Percentiles rank a stretch among this genome's conserved stretches.
phyloP scores from a whole-genome alignment of 2,329 filamentous ascomycete species.

The Talaromyces sp. region DNA sequence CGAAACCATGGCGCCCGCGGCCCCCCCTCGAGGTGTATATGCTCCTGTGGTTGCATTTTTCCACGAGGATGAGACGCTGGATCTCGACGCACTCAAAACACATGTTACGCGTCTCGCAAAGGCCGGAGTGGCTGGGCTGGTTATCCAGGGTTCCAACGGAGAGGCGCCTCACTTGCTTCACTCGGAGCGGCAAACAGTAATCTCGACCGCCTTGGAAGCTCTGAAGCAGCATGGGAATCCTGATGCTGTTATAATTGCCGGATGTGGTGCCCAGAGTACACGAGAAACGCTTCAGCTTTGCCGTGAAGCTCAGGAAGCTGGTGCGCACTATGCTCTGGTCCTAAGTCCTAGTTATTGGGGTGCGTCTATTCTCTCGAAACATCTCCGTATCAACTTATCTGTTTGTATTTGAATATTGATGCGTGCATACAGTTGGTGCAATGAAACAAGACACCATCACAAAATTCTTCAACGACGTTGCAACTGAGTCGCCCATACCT shows the following conservation, averaged over 20 bases:
- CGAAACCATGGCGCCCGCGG: neutral
- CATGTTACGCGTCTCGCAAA: slow-evolving; percentile 43
- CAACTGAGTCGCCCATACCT: slow-evolving; percentile 42
- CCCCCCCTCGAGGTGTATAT: slow-evolving; percentile 31
- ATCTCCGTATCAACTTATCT: neutral
- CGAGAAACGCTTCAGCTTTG: slow-evolving; percentile 59
- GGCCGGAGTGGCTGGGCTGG: slow-evolving; percentile 38
- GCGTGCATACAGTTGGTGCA: neutral
- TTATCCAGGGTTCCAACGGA: slow-evolving; percentile 45
- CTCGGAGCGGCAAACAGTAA: slow-evolving; percentile 47
- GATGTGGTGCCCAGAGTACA: slow-evolving; percentile 64
- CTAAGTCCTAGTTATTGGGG: slow-evolving; percentile 56
- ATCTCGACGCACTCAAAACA: slow-evolving; percentile 34
- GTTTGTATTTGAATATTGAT: neutral
- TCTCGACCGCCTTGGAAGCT: slow-evolving; percentile 39
- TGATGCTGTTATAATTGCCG: slow-evolving; percentile 54
- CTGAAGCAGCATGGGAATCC: slow-evolving; percentile 19
- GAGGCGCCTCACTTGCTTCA: slow-evolving; percentile 47
- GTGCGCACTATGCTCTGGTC: slow-evolving; percentile 52
- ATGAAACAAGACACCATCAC: neutral
- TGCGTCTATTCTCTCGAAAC: slow-evolving; percentile 39
- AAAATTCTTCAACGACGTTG: slow-evolving; percentile 24
- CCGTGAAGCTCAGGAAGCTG: slow-evolving; percentile 26
- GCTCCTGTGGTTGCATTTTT: slow-evolving; percentile 45
- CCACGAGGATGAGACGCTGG: slow-evolving; percentile 38